phyloP scores from a whole-genome alignment of 2,329 filamentous ascomycete species.

The Stemphylium beticola region DNA sequence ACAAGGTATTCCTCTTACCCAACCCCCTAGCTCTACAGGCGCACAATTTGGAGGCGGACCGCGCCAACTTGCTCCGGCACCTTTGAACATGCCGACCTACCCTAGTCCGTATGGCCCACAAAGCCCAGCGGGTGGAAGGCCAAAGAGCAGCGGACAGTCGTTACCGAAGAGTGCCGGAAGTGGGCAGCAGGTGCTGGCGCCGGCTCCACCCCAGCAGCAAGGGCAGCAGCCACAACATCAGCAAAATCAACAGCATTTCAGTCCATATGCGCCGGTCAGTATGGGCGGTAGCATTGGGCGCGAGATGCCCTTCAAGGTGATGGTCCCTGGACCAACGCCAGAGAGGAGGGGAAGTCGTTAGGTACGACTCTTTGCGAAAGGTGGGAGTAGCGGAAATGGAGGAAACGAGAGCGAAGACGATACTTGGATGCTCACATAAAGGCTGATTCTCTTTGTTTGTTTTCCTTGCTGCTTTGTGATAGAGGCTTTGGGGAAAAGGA shows the following conservation, averaged over 20 bases:
- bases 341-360: slow-evolving; percentile 39
- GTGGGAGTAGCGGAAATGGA: background rate
- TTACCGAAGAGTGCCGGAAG: slow-evolving; percentile 16
- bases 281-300: slow-evolving; percentile 17
- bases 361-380: slow-evolving; percentile 18
- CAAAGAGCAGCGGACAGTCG: slow-evolving; percentile 30
- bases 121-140: slow-evolving; percentile 24
- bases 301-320: slow-evolving; percentile 40
- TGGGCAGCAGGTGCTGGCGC: slow-evolving; percentile 38
- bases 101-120: slow-evolving; percentile 42
- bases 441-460: background rate
- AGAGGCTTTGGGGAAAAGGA: background rate
- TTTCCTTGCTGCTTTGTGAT: background rate
- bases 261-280: slow-evolving; percentile 33
- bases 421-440: slow-evolving; percentile 5
- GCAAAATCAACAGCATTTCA: slow-evolving; percentile 23
- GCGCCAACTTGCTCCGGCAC: slow-evolving; percentile 35
- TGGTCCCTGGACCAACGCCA: slow-evolving; percentile 37
- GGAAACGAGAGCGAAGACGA: slow-evolving; percentile 5
- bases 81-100: slow-evolving; percentile 30
- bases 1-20: slow-evolving; percentile 12
- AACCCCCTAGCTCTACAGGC: slow-evolving; percentile 18
- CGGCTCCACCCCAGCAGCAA: slow-evolving; percentile 32
- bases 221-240: slow-evolving; percentile 10
- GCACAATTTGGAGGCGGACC: slow-evolving; percentile 13